Evolutionary conservation across 75 land plant genomes (phyloP).

Genomic region (Selaginella moellendorffii): DNA sequence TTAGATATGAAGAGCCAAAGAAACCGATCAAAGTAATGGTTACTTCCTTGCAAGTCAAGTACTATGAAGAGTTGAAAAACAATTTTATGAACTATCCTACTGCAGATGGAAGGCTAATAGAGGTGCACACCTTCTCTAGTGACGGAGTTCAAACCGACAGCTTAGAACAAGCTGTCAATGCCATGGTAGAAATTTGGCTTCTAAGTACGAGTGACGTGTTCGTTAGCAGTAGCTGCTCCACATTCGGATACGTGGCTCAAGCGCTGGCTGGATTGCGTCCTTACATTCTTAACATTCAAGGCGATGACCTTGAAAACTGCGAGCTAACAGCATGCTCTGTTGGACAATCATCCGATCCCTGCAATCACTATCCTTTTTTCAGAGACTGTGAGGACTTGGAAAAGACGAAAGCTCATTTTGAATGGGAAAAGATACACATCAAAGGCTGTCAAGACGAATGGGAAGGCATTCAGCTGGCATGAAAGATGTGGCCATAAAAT

Average conservation of each 20-base stretch:
- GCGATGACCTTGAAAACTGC: not conserved
- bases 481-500: no score
- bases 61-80: slow-evolving; percentile 11
- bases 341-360: slow-evolving; percentile 16
- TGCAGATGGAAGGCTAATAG: not conserved
- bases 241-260: slow-evolving; percentile 16
- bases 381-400: no score
- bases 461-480: no score
- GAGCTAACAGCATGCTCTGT: slow-evolving; percentile 8
- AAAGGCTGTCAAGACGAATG: no score
- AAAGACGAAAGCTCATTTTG: no score
- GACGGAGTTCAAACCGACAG: slow-evolving; percentile 12
- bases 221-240: slow-evolving; percentile 18
- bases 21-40: slow-evolving; percentile 13
- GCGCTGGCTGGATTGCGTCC: slow-evolving; percentile 8
- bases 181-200: slow-evolving; percentile 37
- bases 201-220: slow-evolving; percentile 26
- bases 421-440: no score
- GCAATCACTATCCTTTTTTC: slow-evolving; percentile 17
- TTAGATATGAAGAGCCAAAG: no score
- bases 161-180: slow-evolving; percentile 12
- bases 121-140: not conserved
- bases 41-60: slow-evolving; percentile 11
- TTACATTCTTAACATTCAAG: not conserved
- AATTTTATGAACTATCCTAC: not conserved